These are phyloP conservation scores for Hymenoscyphus scutula DNA, from an alignment of 2,329 filamentous ascomycete species.

Conservation along the genomic window DNA sequence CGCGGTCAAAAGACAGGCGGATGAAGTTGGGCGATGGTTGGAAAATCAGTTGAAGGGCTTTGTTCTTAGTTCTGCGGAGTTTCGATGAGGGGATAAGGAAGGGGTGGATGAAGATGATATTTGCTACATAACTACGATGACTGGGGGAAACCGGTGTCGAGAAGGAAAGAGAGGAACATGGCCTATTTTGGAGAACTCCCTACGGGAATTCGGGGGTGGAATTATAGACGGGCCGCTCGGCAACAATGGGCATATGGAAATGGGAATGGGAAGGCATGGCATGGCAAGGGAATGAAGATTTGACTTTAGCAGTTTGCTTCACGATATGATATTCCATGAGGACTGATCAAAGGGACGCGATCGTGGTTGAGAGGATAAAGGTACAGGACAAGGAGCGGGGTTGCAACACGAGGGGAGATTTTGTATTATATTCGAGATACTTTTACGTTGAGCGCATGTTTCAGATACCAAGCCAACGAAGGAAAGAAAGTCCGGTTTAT, in stretches of 20 bases:
- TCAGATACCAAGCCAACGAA: too few relatives aligned
- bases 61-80: slow-evolving; percentile 28
- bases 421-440: too few relatives aligned
- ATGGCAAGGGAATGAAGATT: background rate
- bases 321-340: too few relatives aligned
- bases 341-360: too few relatives aligned
- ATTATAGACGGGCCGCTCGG: background rate
- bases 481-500: too few relatives aligned
- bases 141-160: background rate
- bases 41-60: slow-evolving; percentile 55
- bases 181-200: background rate
- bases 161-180: too few relatives aligned
- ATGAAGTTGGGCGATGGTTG: slow-evolving; percentile 58
- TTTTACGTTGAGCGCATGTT: too few relatives aligned
- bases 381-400: too few relatives aligned
- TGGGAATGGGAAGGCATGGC: background rate
- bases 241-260: background rate
- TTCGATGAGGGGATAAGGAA: slow-evolving; percentile 19
- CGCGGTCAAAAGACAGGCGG: slow-evolving; percentile 53
- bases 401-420: too few relatives aligned
- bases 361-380: too few relatives aligned
- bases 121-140: background rate
- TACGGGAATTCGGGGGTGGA: background rate
- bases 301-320: background rate
- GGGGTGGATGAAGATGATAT: background rate